Percentiles rank a stretch among this genome's conserved stretches.
Conservation (phyloP, 306 rosid genomes). For the Bauhinia variegata region DNA sequence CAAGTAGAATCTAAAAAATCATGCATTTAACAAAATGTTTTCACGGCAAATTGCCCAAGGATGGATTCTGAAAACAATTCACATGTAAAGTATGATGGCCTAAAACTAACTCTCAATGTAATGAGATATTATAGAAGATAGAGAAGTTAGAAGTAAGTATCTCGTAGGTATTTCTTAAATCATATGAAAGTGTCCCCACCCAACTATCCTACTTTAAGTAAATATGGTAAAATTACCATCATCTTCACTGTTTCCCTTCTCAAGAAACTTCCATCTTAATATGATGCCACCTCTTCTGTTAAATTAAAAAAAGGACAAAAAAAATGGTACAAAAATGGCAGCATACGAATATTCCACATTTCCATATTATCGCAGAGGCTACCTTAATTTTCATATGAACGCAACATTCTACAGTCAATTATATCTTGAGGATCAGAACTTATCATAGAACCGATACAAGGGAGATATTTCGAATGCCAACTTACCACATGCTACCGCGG, state of each 20-base stretch:
- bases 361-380: neutral
- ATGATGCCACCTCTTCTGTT: too few relatives aligned
- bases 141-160: neutral
- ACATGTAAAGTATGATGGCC: slow-evolving; percentile 11
- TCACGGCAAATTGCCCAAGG: neutral
- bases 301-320: too few relatives aligned
- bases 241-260: neutral
- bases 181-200: neutral
- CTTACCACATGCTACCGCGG: slow-evolving; percentile 97
- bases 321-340: too few relatives aligned
- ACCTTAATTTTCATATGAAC: neutral
- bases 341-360: neutral
- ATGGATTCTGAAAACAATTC: neutral
- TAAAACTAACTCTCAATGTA: slow-evolving; percentile 1
- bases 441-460: neutral
- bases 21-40: neutral
- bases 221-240: slow-evolving; percentile 5
- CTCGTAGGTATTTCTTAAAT: neutral
- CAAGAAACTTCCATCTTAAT: too few relatives aligned
- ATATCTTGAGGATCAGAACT: neutral
- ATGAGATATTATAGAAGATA: neutral
- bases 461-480: neutral
- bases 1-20: neutral
- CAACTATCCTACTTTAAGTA: neutral
- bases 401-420: neutral